Base-by-base conservation (phyloP, 2,329 filamentous ascomycete genomes). In the Clarireedia paspali region DNA sequence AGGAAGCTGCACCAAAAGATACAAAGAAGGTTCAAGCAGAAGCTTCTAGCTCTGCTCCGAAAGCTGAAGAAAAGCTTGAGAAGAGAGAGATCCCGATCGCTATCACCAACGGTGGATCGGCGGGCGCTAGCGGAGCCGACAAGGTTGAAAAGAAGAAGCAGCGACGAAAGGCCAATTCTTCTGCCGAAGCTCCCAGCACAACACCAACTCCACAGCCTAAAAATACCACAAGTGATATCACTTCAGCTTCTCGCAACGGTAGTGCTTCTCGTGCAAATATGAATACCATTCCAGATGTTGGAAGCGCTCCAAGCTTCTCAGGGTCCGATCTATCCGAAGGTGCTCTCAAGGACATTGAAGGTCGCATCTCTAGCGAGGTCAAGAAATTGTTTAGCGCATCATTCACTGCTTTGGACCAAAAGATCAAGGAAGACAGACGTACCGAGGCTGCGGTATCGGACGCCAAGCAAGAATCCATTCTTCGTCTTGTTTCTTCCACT, bases 381-480 rank as follows among this genome's bases (percentile, higher is more conserved):
- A 73, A 77, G 5, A 71, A 71, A 40, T 71, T 75, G 15, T 77
- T 88, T 55, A 77, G 77, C 52, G 77, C 82, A 15, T 77, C 82
- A 12, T 71, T 87, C 48, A 77, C 77, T 64, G 83, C 79, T 61
- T 77, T 89, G 60, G 76, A 87, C 55, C 75, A 81, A 66, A 83
- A 77, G 63, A 75, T 84, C 54, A 79, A 81, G 55, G 83, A 88
- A 49, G 91, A 95, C 63, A 81, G 80, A 64, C 79, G 81, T 55
- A 77, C 80, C 45, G 78, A 83, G 66, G 82, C 85, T 65, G 81
- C 82, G 50, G 77, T 83, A 17, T 77, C 79, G 40, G 75, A 78
- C 42, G 79, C 83, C n/a, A 84, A 85, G 66, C 84, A 88, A 66
- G 84, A 88, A 63, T 82, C 84, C 42, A 77, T 89, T 20, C 76